Percentiles rank a stretch among this genome's conserved stretches.
Evolutionary conservation across 2,329 filamentous ascomycete genomes (phyloP).

Genomic region (Fusarium denticulatum): DNA sequence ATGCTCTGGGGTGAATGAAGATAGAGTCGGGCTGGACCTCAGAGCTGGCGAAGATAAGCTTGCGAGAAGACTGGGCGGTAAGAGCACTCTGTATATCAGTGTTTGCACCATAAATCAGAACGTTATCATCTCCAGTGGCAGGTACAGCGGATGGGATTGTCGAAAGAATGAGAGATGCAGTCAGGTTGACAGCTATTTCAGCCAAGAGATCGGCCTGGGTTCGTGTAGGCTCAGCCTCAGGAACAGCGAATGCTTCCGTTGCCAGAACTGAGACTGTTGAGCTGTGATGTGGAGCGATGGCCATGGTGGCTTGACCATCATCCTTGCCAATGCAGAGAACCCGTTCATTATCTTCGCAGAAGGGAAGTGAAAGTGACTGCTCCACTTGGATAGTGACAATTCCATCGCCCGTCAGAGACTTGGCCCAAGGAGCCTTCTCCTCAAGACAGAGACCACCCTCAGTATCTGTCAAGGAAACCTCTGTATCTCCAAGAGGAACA

Average conservation of each 20-base stretch:
- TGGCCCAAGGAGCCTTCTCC: neutral
- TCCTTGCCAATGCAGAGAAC: neutral
- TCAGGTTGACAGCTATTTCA: neutral
- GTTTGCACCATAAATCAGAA: neutral
- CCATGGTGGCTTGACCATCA: neutral
- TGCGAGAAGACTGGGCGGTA: neutral
- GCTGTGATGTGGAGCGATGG: neutral
- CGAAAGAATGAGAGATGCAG: neutral
- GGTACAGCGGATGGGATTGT: neutral
- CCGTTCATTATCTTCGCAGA: neutral
- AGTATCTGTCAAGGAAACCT: neutral
- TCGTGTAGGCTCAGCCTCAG: accelerated
- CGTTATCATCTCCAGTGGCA: neutral
- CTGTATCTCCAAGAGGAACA: neutral
- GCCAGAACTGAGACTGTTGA: neutral
- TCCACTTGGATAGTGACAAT: neutral
- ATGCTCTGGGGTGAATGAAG: neutral
- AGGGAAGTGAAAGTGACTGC: neutral
- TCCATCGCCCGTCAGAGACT: neutral
- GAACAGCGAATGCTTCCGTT: accelerated
- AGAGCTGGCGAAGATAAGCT: neutral
- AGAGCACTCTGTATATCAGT: neutral
- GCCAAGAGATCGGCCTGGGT: neutral
- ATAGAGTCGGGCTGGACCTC: neutral
- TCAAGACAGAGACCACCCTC: neutral